A percentile compares a stretch with the other conserved stretches of the same genome.
phyloP scores from a whole-genome alignment of 2,329 filamentous ascomycete genomes.

The Phaeosphaeriaceae sp. region DNA sequence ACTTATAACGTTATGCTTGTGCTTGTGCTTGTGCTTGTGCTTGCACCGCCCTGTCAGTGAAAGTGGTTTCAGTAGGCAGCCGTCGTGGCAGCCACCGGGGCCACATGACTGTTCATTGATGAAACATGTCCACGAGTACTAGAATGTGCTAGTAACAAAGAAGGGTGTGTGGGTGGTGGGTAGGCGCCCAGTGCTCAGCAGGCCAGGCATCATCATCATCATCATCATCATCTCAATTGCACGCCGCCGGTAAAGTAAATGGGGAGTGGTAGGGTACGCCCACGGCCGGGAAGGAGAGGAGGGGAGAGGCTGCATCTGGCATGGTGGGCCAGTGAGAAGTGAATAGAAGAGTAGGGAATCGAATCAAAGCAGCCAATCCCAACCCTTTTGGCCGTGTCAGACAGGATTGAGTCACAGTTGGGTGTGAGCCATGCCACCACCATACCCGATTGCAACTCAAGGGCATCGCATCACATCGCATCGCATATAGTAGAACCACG shows the following conservation, averaged over 20 bases:
- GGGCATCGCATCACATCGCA: too few species aligned
- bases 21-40: slow-evolving; percentile 21
- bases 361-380: slow-evolving; percentile 34
- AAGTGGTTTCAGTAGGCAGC: slow-evolving; percentile 23
- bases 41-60: slow-evolving; percentile 13
- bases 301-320: slow-evolving; percentile 38
- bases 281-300: slow-evolving; percentile 31
- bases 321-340: slow-evolving; percentile 37
- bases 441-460: too few species aligned
- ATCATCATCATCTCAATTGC: too few species aligned
- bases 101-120: slow-evolving; percentile 14
- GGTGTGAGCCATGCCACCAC: too few species aligned
- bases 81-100: slow-evolving; percentile 4
- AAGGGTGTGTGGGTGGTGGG: slow-evolving; percentile 28
- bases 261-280: slow-evolving; percentile 13
- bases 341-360: slow-evolving; percentile 40
- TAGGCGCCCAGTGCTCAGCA: slow-evolving; percentile 24
- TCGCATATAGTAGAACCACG: slow-evolving; percentile 14
- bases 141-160: slow-evolving; percentile 20
- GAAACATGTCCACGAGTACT: slow-evolving; percentile 3
- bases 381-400: slow-evolving; percentile 31
- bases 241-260: too few species aligned
- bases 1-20: slow-evolving; percentile 29
- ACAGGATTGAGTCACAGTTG: slow-evolving; percentile 35
- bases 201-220: slow-evolving; percentile 32